Percentiles rank a stretch among this genome's conserved stretches.
Evolutionary conservation across 2,329 filamentous ascomycete genomes (phyloP).

Genomic region (Claviceps cyperi): DNA sequence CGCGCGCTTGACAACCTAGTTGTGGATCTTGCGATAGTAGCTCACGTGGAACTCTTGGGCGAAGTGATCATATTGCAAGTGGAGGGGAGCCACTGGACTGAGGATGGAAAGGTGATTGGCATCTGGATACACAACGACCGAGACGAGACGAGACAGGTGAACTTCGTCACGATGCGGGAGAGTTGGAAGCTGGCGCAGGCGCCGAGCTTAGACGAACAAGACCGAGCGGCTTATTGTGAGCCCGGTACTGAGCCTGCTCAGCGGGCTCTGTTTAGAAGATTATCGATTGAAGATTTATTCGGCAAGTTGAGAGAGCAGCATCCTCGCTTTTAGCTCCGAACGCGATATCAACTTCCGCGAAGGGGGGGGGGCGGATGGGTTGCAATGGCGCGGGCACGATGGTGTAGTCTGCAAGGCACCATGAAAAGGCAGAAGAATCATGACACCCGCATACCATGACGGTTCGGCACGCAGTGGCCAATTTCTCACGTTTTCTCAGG

Average conservation of each 20-base stretch:
- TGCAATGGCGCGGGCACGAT: too few relatives aligned
- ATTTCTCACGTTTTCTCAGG: neutral
- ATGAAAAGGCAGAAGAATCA: too few relatives aligned
- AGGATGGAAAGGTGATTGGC: conserved; percentile 30
- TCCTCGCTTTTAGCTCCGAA: neutral
- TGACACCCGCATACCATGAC: too few relatives aligned
- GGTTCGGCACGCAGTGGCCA: neutral
- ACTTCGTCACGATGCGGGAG: conserved; percentile 27
- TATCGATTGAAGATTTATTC: conserved; percentile 33
- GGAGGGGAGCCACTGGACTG: conserved; percentile 18
- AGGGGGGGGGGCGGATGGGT: neutral
- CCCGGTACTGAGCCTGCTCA: conserved; percentile 25
- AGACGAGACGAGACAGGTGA: conserved; percentile 27
- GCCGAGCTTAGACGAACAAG: conserved; percentile 13
- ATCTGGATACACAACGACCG: conserved; percentile 41
- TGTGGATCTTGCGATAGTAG: conserved; percentile 45
- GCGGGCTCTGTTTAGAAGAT: conserved; percentile 27
- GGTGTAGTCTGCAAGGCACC: too few relatives aligned
- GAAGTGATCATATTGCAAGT: conserved; percentile 38
- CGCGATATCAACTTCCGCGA: neutral
- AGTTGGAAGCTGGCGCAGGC: conserved; percentile 26
- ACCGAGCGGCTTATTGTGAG: conserved; percentile 16
- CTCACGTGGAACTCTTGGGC: conserved; percentile 47
- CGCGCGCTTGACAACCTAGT: conserved; percentile 57
- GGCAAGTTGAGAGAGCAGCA: conserved; percentile 15